Evolutionary conservation across 768 basidiomycete genomes (phyloP), one percentile per base, ranked within the genome.

Genomic region (Botryobasidium botryosum): DNA sequence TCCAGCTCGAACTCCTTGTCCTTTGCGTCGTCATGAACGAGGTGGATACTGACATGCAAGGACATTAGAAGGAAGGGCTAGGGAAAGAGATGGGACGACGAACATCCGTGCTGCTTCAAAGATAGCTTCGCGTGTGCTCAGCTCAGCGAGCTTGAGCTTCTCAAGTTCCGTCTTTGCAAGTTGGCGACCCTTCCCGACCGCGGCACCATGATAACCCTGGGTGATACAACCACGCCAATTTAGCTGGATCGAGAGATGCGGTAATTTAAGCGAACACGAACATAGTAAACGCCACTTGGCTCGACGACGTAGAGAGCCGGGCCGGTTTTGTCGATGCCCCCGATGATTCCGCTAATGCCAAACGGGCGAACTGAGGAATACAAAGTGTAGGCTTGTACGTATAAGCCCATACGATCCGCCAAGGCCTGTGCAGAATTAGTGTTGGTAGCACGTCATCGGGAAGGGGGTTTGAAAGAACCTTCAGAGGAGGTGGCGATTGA

Each of bases 1-100:
- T 99, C 94, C 23, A 99, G 73, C 59, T 97, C 94, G 51, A 99
- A 97, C 40, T 91, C 85, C 59, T 96, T 97, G 65, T 96, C 91
- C 62, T 96, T 94, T 50, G 84, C 78, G 58, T 97, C 94, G 51
- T 97, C 92, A 57, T 99, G 94, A 13, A 94, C 90, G 32, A 87
- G 74, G 62, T 99, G 88, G 58, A 97, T 92, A 58, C 92, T 99
- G 58, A 24, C 37, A 35, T 29, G 17, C 20, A 35, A 18, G 12
- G 43, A 27, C 17, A 37, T 36, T 35, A n/a, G 15, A 12, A 20
- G 18, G 20, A 32, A 4, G 21, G 26, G 23, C 17, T n/a, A 36
- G 43, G 20, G 29, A 38, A 31, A 21, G 28, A 26, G 28, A 35
- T 33, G 4, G 12, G 35, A 44, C 36, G 8, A 25, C 15, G 26